Evolutionary conservation across 306 rosid species (phyloP).

Genomic region (Abrus precatorius): DNA sequence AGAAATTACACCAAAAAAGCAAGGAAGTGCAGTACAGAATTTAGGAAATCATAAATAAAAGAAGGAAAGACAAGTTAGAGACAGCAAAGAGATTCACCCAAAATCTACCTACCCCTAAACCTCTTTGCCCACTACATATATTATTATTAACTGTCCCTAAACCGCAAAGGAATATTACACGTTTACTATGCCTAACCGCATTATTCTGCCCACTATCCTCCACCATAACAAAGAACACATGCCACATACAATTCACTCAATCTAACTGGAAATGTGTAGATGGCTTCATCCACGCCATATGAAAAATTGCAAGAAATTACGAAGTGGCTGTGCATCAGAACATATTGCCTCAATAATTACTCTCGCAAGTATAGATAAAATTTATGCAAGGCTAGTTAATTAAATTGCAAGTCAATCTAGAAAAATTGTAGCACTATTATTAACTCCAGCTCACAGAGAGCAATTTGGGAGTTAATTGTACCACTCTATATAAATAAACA

Average conservation of each 20-base stretch:
- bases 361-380: background rate
- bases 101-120: too few species aligned
- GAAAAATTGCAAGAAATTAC: background rate
- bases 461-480: conserved; percentile 19
- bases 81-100: too few species aligned
- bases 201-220: too few species aligned
- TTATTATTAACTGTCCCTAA: too few species aligned
- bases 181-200: too few species aligned
- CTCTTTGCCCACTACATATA: too few species aligned
- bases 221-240: too few species aligned
- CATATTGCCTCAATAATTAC: background rate
- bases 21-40: too few species aligned
- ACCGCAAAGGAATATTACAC: too few species aligned
- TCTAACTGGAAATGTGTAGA: background rate
- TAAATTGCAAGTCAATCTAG: conserved; percentile 20
- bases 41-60: too few species aligned
- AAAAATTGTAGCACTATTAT: conserved; percentile 7
- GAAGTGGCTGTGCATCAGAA: conserved; percentile 26
- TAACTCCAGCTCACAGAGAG: conserved; percentile 12
- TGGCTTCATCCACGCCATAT: background rate
- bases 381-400: background rate
- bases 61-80: too few species aligned
- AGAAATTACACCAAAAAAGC: too few species aligned
- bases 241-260: conserved; percentile 3
- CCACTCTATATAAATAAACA: background rate